Percentiles rank a stretch among this genome's conserved stretches.
Evolutionary conservation across 1,284 basidiomycete genomes (phyloP).

Genomic region (Somion occarium): DNA sequence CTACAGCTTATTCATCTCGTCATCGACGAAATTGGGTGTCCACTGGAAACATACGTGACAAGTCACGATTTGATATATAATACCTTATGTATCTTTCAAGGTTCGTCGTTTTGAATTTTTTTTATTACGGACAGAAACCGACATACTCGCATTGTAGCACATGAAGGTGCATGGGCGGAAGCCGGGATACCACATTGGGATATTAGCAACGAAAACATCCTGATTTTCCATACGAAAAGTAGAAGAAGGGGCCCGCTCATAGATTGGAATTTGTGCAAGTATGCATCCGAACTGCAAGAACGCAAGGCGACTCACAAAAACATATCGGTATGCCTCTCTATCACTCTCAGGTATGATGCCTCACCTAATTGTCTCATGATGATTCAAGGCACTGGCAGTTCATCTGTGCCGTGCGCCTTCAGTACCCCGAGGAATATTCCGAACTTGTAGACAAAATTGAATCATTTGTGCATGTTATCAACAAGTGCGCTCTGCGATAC

Average conservation of each 20-base stretch:
- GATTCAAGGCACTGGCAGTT: constrained; percentile 4
- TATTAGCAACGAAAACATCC: constrained; percentile 1
- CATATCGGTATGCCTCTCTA: background rate
- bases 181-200: constrained; percentile 1
- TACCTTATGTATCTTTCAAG: background rate
- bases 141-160: background rate
- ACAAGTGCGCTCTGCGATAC: background rate
- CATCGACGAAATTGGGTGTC: constrained; percentile 1
- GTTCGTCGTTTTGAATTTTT: background rate
- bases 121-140: background rate
- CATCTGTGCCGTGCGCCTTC: constrained; percentile 1
- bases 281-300: background rate
- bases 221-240: background rate
- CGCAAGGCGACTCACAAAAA: background rate
- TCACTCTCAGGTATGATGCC: background rate
- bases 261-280: constrained; percentile 3
- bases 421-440: background rate
- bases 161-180: background rate
- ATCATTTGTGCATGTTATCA: constrained; percentile 6
- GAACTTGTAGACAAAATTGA: constrained; percentile 6
- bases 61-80: background rate
- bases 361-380: background rate
- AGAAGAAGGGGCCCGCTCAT: background rate
- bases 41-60: background rate
- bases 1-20: too few species aligned